Base-by-base conservation (phyloP, 768 basidiomycete species). In the Chiua virens region DNA sequence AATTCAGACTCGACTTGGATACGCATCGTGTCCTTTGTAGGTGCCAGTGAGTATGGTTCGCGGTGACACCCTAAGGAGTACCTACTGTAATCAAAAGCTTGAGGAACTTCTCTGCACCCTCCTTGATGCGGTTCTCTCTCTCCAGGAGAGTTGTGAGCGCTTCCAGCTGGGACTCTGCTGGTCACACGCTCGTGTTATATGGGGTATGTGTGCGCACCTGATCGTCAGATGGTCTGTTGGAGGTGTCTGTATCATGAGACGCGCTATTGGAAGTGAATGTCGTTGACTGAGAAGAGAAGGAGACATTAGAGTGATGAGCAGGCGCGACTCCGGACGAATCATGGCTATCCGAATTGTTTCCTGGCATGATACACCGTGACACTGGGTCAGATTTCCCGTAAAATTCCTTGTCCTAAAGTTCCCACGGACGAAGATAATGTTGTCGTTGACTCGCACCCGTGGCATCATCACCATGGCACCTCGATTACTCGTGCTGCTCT, bases 31-130 rank as follows among this genome's bases (percentile, higher is more conserved):
- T 82, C 85, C 82, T 88, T 57, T 27, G 35, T 40, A 11, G 28
- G 42, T 34, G 6, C 45, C 40, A 35, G 41, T 53, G 59, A 63
- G 44, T 50, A 23, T 23, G 21, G 42, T 46, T 27, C 20, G 23
- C 52, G 35, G 52, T 38, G n/a, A 50, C 43, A 17, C 43, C 49
- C 51, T 23, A 20, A 47, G 22, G 10, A 32, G 37, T 15, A 11
- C 66, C 21, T 59, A 85, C 85, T 41, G 75, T 75, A 36, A 83
- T 62, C 28, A 77, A 71, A 71, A 89, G 85, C 58, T 83, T 83
- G 14, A 97, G 74, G 54, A 98, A 78, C 58, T 89, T 93, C 74
- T 95, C 92, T 1, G 94, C 94, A 11, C 94, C 94, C 68, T 93
- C 92, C 66, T 85, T 92, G 54, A 97, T 92, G 48, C 87, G 78